Evolutionary conservation across 371 early-diverging fungal species (phyloP).

Genomic region (Nematocida minor): DNA sequence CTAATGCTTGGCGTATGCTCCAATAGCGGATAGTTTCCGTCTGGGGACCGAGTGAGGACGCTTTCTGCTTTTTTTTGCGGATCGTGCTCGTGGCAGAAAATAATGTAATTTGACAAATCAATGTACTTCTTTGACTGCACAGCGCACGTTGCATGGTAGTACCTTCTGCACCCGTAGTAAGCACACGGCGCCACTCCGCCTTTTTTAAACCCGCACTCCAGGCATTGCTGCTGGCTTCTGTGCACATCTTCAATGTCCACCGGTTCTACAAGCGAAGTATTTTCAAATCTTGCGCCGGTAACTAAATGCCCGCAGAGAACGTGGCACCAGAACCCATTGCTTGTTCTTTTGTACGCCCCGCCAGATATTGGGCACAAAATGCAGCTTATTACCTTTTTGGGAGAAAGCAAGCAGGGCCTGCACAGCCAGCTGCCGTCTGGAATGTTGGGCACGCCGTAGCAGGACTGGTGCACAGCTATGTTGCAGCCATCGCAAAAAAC

Average conservation of each 20-base stretch:
- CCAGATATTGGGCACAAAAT: conserved; percentile 82
- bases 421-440: conserved; percentile 97
- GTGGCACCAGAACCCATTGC: conserved; percentile 83
- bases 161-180: conserved; percentile 74
- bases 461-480: conserved; percentile 93
- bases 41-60: conserved; percentile 13
- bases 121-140: conserved; percentile 75
- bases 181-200: conserved; percentile 91
- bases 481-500: conserved; percentile 98
- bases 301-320: conserved; percentile 86
- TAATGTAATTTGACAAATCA: conserved; percentile 67
- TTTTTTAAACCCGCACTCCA: conserved; percentile 72
- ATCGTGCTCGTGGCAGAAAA: conserved; percentile 75
- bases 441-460: conserved; percentile 95
- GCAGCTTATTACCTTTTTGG: conserved; percentile 74
- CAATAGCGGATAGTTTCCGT: conserved; percentile 23
- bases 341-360: conserved; percentile 90
- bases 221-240: conserved; percentile 78
- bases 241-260: conserved; percentile 80
- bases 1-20: conserved; percentile 21
- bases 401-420: conserved; percentile 77
- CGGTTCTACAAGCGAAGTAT: conserved; percentile 88
- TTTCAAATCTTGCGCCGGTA: conserved; percentile 79
- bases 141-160: conserved; percentile 88
- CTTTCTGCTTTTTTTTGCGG: conserved; percentile 65